Evolutionary conservation across 306 rosid genomes (phyloP).

Genomic region (Malus sieversii): DNA sequence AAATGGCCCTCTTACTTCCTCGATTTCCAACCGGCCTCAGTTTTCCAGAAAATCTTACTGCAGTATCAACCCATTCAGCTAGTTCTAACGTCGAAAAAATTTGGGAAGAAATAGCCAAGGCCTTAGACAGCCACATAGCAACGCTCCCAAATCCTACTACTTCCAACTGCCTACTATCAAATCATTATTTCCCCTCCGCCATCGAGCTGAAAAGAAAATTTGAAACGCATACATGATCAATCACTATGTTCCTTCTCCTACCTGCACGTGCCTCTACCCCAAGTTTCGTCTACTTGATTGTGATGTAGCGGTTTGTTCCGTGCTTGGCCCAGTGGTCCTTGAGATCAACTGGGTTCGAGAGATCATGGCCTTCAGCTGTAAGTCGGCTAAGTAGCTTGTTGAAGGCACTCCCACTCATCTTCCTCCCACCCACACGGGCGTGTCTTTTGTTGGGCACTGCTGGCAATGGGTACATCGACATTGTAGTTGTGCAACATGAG

Average conservation of each 20-base stretch:
- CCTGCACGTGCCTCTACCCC: neutral
- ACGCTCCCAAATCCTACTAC: neutral
- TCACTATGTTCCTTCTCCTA: neutral
- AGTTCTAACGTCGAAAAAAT: neutral
- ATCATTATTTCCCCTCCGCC: neutral
- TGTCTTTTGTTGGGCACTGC: conserved; percentile 97
- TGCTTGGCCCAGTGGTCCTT: conserved; percentile 97
- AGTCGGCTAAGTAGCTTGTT: conserved; percentile 88
- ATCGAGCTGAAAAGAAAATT: neutral
- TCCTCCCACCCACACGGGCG: conserved; percentile 88
- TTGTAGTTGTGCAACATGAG: conserved; percentile 86
- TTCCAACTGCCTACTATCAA: neutral
- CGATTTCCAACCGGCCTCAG: neutral
- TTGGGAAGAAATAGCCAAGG: neutral
- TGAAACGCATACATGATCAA: conserved; percentile 9
- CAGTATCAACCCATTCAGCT: neutral
- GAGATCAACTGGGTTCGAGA: conserved; percentile 83
- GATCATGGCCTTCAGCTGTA: conserved; percentile 93
- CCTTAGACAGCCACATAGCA: too few species aligned
- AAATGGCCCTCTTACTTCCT: neutral
- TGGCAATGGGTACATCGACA: conserved; percentile 91
- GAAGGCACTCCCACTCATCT: conserved; percentile 98
- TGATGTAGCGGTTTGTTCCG: conserved; percentile 97
- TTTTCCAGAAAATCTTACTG: neutral
- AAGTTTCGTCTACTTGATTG: conserved; percentile 54